Conservation (phyloP, 306 rosid species). For the Vigna hirtella region DNA sequence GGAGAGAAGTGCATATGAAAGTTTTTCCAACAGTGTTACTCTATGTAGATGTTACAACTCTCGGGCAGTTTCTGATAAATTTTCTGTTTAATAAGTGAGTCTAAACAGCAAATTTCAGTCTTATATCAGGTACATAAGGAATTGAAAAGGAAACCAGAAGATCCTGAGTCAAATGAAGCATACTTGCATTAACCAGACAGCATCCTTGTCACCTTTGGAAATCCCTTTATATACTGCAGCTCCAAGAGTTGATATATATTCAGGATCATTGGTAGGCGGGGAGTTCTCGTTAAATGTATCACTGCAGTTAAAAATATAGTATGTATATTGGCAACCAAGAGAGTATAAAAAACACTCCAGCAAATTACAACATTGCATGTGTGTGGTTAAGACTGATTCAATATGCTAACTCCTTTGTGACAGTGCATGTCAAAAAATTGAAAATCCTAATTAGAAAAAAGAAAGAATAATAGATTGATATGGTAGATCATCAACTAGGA, state of each 20-base stretch:
- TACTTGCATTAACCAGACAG: constrained; percentile 99
- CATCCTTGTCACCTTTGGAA: constrained; percentile 82
- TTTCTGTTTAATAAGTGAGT: too few species aligned
- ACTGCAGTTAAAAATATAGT: constrained; percentile 56
- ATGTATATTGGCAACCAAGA: constrained; percentile 33
- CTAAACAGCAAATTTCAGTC: not conserved
- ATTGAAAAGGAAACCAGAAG: constrained; percentile 25
- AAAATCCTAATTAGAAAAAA: constrained; percentile 16
- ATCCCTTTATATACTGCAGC: constrained; percentile 93
- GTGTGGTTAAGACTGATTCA: constrained; percentile 13
- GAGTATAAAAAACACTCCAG: constrained; percentile 36
- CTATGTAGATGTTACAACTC: too few species aligned
- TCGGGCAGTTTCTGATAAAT: too few species aligned
- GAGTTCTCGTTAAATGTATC: constrained; percentile 96
- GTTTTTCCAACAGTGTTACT: too few species aligned
- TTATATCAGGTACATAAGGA: not conserved
- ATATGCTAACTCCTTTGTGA: constrained; percentile 15
- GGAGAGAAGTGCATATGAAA: too few species aligned
- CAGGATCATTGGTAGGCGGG: constrained; percentile 84
- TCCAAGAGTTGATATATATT: constrained; percentile 83
- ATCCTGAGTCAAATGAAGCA: constrained; percentile 48
- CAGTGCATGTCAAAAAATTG: not conserved
- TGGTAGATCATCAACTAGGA: constrained; percentile 27
- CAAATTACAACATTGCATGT: not conserved
- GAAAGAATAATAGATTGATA: not conserved